Percentiles rank a stretch among this genome's conserved stretches.
phyloP scores from a whole-genome alignment of 1,139 yeast genomes.

The Suhomyces bokatorum region DNA sequence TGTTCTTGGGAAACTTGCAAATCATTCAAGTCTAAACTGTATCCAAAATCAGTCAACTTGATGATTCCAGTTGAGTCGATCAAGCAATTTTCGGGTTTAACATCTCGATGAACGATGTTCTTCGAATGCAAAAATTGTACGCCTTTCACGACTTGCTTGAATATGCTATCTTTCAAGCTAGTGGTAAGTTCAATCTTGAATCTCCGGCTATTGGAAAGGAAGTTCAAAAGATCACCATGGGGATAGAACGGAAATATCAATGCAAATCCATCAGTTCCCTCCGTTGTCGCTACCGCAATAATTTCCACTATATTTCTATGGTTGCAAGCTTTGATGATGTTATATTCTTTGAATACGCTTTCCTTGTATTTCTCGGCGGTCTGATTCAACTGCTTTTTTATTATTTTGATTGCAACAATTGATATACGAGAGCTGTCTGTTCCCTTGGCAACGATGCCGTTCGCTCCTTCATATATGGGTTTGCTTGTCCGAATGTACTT shows the following conservation, averaged over 20 bases:
- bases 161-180: conserved; percentile 45
- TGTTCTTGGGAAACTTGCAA: conserved; percentile 18
- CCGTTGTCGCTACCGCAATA: conserved; percentile 24
- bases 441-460: conserved; percentile 42
- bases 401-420: conserved; percentile 30
- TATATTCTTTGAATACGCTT: conserved; percentile 32
- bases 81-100: conserved; percentile 56
- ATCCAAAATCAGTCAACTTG: conserved; percentile 55
- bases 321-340: conserved; percentile 28
- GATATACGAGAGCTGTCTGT: conserved; percentile 21
- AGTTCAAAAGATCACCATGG: conserved; percentile 50
- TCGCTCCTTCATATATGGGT: conserved; percentile 48
- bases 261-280: conserved; percentile 21
- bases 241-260: conserved; percentile 45
- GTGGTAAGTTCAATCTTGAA: conserved; percentile 29
- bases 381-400: conserved; percentile 26
- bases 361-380: conserved; percentile 17
- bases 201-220: conserved; percentile 39
- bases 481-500: conserved; percentile 22
- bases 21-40: conserved; percentile 37
- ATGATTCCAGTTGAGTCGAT: conserved; percentile 47
- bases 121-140: conserved; percentile 46
- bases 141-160: conserved; percentile 49
- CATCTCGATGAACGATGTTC: conserved; percentile 51
- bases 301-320: conserved; percentile 35